Base-by-base conservation (phyloP, 2,329 filamentous ascomycete species). In the Podosphaera aphanis region DNA sequence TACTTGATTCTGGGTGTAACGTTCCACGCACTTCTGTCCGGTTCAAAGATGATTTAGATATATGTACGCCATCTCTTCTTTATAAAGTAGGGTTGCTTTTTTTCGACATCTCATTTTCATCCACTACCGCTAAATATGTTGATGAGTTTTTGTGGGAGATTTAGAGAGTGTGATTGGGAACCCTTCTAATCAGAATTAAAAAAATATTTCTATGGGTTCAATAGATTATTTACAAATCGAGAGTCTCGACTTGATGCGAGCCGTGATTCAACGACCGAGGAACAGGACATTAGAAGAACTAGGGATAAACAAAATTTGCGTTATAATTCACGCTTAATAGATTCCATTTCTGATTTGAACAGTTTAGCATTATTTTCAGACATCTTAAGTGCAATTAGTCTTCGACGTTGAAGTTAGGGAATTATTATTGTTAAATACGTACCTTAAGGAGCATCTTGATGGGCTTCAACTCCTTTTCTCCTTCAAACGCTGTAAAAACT, bases 401-500 rank as follows among this genome's bases (percentile, higher is more conserved):
- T 2, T 13, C 35, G 18, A 21, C 6, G 16, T 16, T 1, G 13
- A 20, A 19, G 38, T 31, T 5, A 19, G 6, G 10, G 23, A 41
- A 36, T 51, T 46, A 51, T 27, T 52, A 20, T 8, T 53, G 47
- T 45, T 36, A 23, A n/a, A n/a, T 16, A 60, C 65, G 51, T 62
- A 75, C 74, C 66, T 73, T 75, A 51, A 77, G 66, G 49, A 75
- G 71, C 48, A 78, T 66, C 54, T 66, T 73, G 44, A 73, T 65
- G 11, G 73, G 69, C 53, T 67, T 70, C 1, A 64, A 64, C 35
- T 70, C 65, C 2, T 63, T 62, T 16, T 67, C 71, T 19, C 67
- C 72, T 53, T 77, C 73, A 49, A 77, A 71, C 8, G 74, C 74
- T 0, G 71, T 77, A 53, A 79, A 78, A 33, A 77, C 56, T 71